phyloP scores from a whole-genome alignment of 1,284 basidiomycete genomes.

The Ustilago lituana region DNA sequence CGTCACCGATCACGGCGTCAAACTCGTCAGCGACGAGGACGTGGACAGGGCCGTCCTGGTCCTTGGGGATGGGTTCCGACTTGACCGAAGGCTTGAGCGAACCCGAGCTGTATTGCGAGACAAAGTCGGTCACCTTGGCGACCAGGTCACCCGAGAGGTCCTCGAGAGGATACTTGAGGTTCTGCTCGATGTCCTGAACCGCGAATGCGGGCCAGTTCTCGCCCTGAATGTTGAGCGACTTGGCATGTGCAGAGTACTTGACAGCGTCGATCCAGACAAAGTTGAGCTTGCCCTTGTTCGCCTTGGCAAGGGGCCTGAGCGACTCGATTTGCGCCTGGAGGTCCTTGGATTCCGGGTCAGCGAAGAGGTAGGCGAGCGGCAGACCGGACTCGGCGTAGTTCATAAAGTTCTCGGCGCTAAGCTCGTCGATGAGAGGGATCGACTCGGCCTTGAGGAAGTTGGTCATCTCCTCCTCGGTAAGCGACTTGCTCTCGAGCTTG shows the following conservation, averaged over 20 bases:
- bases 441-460: constrained; percentile 80
- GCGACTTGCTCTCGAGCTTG: constrained; percentile 69
- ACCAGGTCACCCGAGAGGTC: constrained; percentile 73
- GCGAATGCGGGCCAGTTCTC: constrained; percentile 92
- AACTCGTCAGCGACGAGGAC: constrained; percentile 89
- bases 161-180: constrained; percentile 89
- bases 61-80: constrained; percentile 84
- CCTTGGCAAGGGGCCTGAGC: constrained; percentile 80
- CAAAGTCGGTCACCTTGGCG: constrained; percentile 72
- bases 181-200: constrained; percentile 83
- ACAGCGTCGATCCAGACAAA: constrained; percentile 98
- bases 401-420: constrained; percentile 92
- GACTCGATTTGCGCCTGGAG: constrained; percentile 77
- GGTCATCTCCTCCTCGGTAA: constrained; percentile 72
- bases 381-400: constrained; percentile 82
- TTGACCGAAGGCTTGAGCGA: constrained; percentile 86
- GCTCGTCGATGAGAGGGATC: constrained; percentile 89
- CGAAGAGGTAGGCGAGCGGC: constrained; percentile 93
- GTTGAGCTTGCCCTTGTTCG: constrained; percentile 87
- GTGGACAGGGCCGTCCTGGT: constrained; percentile 84
- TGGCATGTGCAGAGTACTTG: constrained; percentile 93
- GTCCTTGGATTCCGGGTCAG: constrained; percentile 80
- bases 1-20: constrained; percentile 81
- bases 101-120: constrained; percentile 77
- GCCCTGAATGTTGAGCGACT: constrained; percentile 84